A percentile compares a stretch with the other conserved stretches of the same genome.
Evolutionary conservation across 176 grass and related monocot genomes (phyloP).

Genomic region (Rhynchospora pubera): DNA sequence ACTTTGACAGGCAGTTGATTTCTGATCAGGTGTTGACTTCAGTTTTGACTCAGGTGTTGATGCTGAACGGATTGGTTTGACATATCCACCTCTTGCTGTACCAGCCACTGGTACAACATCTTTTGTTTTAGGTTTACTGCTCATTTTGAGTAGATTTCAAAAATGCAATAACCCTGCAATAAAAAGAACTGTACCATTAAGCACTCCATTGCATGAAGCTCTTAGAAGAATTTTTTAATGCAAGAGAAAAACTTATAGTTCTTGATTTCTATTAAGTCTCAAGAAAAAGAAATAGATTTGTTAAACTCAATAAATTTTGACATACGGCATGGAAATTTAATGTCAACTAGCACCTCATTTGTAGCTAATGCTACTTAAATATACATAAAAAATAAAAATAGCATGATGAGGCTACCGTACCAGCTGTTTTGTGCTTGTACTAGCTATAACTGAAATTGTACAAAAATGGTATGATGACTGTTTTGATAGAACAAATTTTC

Average conservation of each 20-base stretch:
- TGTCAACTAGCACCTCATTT: background rate
- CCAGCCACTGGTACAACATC: background rate
- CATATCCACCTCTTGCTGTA: background rate
- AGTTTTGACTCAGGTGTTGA: slow-evolving; percentile 33
- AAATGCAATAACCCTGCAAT: background rate
- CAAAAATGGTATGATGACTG: background rate
- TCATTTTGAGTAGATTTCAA: slow-evolving; percentile 1
- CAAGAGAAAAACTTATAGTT: background rate
- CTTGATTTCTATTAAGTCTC: background rate
- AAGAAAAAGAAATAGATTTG: background rate
- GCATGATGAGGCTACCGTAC: background rate
- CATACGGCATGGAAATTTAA: background rate
- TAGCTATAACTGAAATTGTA: background rate
- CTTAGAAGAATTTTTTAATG: background rate
- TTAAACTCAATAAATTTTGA: background rate
- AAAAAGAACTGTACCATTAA: background rate
- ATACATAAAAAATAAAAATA: background rate
- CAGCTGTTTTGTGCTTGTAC: background rate
- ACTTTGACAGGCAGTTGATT: background rate
- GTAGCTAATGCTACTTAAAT: background rate
- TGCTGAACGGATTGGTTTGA: slow-evolving; percentile 25
- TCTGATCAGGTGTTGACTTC: background rate
- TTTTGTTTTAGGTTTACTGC: slow-evolving; percentile 1
- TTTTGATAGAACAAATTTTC: background rate
- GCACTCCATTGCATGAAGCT: background rate